A percentile compares a stretch with the other conserved stretches of the same genome.
Evolutionary conservation across 768 basidiomycete species (phyloP).

Genomic region (Boletus edulis): DNA sequence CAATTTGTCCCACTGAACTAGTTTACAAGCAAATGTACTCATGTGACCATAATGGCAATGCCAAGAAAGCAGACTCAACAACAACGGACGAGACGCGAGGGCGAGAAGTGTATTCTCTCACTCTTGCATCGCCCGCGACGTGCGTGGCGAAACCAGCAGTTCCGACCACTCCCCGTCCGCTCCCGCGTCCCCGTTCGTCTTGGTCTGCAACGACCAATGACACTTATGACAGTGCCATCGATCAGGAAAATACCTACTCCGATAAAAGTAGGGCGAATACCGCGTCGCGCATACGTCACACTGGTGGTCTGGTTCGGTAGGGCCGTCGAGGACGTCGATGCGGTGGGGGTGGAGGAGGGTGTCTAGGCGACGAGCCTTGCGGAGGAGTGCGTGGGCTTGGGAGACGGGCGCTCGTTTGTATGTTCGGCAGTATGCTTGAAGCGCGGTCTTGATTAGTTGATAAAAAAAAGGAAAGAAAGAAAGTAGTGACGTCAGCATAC

Average conservation of each 20-base stretch:
- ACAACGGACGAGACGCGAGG: neutral
- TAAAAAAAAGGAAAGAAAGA: neutral
- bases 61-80: neutral
- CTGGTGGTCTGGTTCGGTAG: slow-evolving; percentile 29
- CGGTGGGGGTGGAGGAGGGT: slow-evolving; percentile 52
- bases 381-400: slow-evolving; percentile 80
- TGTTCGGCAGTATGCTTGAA: slow-evolving; percentile 81
- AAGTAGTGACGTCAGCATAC: slow-evolving; percentile 9
- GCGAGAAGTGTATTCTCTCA: slow-evolving; percentile 1
- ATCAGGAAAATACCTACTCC: slow-evolving; percentile 27
- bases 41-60: slow-evolving; percentile 20
- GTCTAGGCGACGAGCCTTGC: slow-evolving; percentile 87
- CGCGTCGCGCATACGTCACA: slow-evolving; percentile 66
- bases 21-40: slow-evolving; percentile 30
- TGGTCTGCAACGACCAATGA: slow-evolving; percentile 27
- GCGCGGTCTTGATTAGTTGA: slow-evolving; percentile 59
- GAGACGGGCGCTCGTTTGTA: slow-evolving; percentile 78
- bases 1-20: slow-evolving; percentile 12
- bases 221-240: slow-evolving; percentile 46
- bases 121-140: slow-evolving; percentile 16
- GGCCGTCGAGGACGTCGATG: slow-evolving; percentile 27
- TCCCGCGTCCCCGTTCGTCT: neutral
- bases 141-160: slow-evolving; percentile 3
- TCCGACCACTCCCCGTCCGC: slow-evolving; percentile 17
- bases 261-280: slow-evolving; percentile 77